These are phyloP conservation scores for Nicotiana noctiflora DNA, from an alignment of 257 asterid species.

Conservation along the genomic window DNA sequence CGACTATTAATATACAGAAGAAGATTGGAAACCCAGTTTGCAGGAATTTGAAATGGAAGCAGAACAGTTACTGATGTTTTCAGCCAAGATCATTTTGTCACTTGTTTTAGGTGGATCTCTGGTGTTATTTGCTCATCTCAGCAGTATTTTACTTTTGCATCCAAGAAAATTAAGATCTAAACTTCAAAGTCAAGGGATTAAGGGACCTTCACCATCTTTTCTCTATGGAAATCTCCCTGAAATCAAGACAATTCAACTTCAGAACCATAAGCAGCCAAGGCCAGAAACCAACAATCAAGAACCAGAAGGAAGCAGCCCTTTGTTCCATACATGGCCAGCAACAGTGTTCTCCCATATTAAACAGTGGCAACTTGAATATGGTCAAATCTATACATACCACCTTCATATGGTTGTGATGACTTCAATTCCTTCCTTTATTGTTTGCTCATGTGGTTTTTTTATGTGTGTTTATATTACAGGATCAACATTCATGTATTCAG, in stretches of 20 bases:
- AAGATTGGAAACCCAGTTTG: not conserved
- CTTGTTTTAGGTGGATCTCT: conserved; percentile 21
- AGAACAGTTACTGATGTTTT: conserved; percentile 10
- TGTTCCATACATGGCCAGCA: conserved; percentile 44
- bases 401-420: not conserved
- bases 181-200: conserved; percentile 52
- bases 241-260: conserved; percentile 29
- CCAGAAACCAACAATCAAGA: conserved; percentile 6
- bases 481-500: conserved; percentile 41
- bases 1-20: not conserved
- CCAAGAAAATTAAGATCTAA: conserved; percentile 38
- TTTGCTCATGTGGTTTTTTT: not conserved
- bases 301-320: not conserved
- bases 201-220: conserved; percentile 50
- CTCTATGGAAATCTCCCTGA: conserved; percentile 56
- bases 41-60: conserved; percentile 12
- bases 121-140: conserved; percentile 17
- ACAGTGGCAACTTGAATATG: conserved; percentile 53
- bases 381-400: conserved; percentile 6
- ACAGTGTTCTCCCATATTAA: conserved; percentile 45
- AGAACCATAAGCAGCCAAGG: conserved; percentile 4
- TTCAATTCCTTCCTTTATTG: not conserved
- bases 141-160: conserved; percentile 19
- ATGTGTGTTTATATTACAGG: conserved; percentile 34
- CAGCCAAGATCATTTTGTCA: conserved; percentile 20